phyloP scores from a whole-genome alignment of 75 land plant genomes.

The Selaginella tamariscina region DNA sequence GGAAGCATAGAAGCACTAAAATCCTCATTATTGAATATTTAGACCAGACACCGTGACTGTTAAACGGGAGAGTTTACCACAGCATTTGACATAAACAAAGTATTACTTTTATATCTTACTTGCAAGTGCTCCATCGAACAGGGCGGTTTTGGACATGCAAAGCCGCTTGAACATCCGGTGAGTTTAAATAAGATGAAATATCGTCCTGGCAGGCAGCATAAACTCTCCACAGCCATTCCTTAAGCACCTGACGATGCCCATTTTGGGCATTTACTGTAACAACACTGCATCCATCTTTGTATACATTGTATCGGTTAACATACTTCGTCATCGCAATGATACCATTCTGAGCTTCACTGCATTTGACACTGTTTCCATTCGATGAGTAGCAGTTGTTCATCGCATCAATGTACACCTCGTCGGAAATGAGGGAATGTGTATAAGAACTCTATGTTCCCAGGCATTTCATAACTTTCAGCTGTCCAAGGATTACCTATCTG shows the following conservation, averaged over 20 bases:
- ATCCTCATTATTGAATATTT: too few relatives aligned
- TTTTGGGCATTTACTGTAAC: constrained; percentile 2
- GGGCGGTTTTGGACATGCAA: constrained; percentile 11
- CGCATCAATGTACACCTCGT: constrained; percentile 32
- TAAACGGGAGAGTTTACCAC: constrained; percentile 15
- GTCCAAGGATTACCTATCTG: constrained; percentile 70
- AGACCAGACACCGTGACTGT: too few relatives aligned
- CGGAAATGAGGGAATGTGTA: constrained; percentile 71
- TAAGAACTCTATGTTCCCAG: constrained; percentile 50
- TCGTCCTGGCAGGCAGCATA: constrained; percentile 24
- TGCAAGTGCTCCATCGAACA: constrained; percentile 29
- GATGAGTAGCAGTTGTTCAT: constrained; percentile 35
- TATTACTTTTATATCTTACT: constrained; percentile 14
- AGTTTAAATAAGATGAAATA: constrained; percentile 24
- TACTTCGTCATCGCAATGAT: constrained; percentile 17
- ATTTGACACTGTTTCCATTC: constrained; percentile 12
- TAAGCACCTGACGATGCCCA: constrained; percentile 15
- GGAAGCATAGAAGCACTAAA: constrained; percentile 29
- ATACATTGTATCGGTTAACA: constrained; percentile 68
- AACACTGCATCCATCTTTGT: constrained; percentile 40
- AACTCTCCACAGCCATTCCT: constrained; percentile 1
- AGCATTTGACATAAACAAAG: constrained; percentile 18
- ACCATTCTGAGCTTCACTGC: not conserved
- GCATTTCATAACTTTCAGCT: constrained; percentile 36
- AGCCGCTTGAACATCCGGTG: constrained; percentile 25